These are phyloP conservation scores for Opeltia flavorubescens DNA, from an alignment of 495 filamentous ascomycete species.

Conservation along the genomic window DNA sequence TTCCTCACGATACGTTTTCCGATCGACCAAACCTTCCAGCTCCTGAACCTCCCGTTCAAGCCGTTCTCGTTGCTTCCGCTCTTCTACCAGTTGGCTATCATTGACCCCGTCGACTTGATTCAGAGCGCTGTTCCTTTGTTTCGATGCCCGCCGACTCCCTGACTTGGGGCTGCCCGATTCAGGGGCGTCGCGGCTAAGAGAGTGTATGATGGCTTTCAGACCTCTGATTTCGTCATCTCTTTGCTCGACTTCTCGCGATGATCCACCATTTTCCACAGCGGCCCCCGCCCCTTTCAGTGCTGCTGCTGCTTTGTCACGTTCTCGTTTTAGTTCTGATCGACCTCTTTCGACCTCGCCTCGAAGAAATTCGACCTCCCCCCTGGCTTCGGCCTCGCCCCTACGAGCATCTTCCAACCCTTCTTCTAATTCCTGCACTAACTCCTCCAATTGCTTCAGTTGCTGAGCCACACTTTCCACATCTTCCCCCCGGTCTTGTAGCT, in stretches of 20 bases:
- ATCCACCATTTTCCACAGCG: slow-evolving; percentile 36
- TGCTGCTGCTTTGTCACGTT: slow-evolving; percentile 74
- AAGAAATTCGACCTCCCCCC: slow-evolving; percentile 91
- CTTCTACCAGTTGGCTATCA: slow-evolving; percentile 39
- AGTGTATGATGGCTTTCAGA: slow-evolving; percentile 95
- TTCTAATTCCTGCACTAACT: slow-evolving; percentile 89
- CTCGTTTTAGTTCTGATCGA: slow-evolving; percentile 75
- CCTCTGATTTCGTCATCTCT: slow-evolving; percentile 95
- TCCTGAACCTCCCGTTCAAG: slow-evolving; percentile 70
- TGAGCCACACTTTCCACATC: slow-evolving; percentile 83
- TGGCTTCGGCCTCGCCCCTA: slow-evolving; percentile 90
- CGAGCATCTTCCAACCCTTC: slow-evolving; percentile 93
- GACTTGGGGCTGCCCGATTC: slow-evolving; percentile 20
- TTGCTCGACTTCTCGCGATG: slow-evolving; percentile 66
- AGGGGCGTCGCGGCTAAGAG: slow-evolving; percentile 59
- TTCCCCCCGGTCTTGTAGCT: slow-evolving; percentile 64
- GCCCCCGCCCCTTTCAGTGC: slow-evolving; percentile 38
- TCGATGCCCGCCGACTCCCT: slow-evolving; percentile 22
- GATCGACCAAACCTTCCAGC: slow-evolving; percentile 52
- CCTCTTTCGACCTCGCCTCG: slow-evolving; percentile 90
- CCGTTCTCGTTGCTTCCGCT: slow-evolving; percentile 40
- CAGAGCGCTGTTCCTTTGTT: slow-evolving; percentile 26
- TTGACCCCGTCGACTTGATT: slow-evolving; percentile 21
- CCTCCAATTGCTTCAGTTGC: slow-evolving; percentile 90
- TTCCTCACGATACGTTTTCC: slow-evolving; percentile 64